Conservation (phyloP, 148 eudicot genomes). For the Nepenthes mirabilis region DNA sequence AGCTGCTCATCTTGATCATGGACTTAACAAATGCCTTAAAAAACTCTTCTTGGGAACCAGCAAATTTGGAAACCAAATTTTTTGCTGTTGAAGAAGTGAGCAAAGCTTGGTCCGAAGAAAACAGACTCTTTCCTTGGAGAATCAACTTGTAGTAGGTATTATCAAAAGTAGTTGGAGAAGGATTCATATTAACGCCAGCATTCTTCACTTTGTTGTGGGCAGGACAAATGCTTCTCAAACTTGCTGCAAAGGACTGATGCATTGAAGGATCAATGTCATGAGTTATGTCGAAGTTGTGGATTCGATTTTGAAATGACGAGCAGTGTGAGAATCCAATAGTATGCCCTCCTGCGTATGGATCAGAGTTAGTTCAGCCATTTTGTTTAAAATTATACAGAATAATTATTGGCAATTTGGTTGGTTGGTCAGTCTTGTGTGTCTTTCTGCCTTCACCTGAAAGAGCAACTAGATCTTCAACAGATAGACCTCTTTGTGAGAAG, state of each 20-base stretch:
- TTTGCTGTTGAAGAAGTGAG: conserved; percentile 27
- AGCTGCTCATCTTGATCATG: conserved; percentile 77
- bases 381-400: background rate
- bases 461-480: conserved; percentile 63
- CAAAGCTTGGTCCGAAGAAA: conserved; percentile 58
- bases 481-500: conserved; percentile 68
- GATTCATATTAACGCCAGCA: conserved; percentile 47
- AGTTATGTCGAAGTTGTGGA: conserved; percentile 47
- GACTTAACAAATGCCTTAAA: conserved; percentile 43
- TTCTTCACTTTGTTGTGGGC: conserved; percentile 21
- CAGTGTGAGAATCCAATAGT: conserved; percentile 92
- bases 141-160: conserved; percentile 59
- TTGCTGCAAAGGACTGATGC: conserved; percentile 42
- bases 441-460: conserved; percentile 53
- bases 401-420: background rate
- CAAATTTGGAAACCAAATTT: conserved; percentile 34
- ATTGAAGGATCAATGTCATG: conserved; percentile 47
- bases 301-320: conserved; percentile 63
- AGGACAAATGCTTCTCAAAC: conserved; percentile 29
- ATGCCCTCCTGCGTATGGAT: conserved; percentile 48
- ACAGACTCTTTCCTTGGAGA: conserved; percentile 42
- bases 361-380: conserved; percentile 4
- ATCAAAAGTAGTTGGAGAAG: conserved; percentile 47
- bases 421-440: background rate
- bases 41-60: conserved; percentile 35